Base-by-base conservation (phyloP, 2,329 filamentous ascomycete genomes). In the Fusarium brevicatenulatum region DNA sequence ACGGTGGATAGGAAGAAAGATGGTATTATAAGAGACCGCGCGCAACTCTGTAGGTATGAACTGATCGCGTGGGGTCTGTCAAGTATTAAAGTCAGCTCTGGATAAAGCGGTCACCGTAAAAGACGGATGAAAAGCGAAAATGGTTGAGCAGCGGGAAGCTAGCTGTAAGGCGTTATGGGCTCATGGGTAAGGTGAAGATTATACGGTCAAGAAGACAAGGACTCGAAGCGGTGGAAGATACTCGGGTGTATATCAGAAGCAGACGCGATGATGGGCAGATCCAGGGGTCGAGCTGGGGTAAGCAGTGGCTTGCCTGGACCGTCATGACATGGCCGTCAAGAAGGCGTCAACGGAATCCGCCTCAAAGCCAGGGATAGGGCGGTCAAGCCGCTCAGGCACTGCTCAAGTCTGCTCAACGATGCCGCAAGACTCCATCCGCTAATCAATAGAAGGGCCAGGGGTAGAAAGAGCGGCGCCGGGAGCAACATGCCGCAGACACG, bases 101-200 rank as follows among this genome's bases (percentile, higher is more conserved):
- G 43, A 71, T 59, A 52, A 69, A 68, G 71, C 75, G 72, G 75
- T 74, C 70, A 76, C 72, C 59, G 53, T 52, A 44, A 62, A 57
- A 56, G 42, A 60, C 59, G 55, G 57, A 59, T 43, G 59, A 54
- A 49, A 53, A 62, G 67, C 50, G 44, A 57, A 63, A 56, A 50
- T 58, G 42, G 44, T 60, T 52, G 52, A 57, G 61, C 32, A 52
- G 65, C 65, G 71, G 47, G 62, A 58, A 60, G 40, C 54, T 34
- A 72, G 44, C 50, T 60, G 57, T 53, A 63, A 55, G 65, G 47
- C 44, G 55, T 58, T 56, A 60, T 66, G 61, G 47, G 36, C 56
- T 52, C 69, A 77, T 76, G 70, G 74, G 68, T 74, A 68, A 77
- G 75, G 71, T 63, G 70, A 61, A 70, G 50, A 72, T 61, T 52